Evolutionary conservation across 179 eudicot genomes (phyloP).

Genomic region (Actinidia polygama): DNA sequence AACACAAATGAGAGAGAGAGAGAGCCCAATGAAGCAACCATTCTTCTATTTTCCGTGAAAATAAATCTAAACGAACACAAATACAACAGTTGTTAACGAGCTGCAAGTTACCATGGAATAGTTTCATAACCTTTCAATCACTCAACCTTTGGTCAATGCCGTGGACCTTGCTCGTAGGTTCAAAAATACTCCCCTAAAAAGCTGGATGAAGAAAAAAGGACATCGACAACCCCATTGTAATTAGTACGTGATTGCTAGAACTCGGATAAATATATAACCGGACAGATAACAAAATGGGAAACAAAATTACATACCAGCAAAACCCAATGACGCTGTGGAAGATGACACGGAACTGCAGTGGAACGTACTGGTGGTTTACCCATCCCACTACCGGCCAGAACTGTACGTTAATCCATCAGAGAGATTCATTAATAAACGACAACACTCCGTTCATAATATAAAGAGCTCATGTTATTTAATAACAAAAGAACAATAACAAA

Average conservation of each 20-base stretch:
- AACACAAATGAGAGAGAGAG: background rate
- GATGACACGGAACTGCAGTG: conserved; percentile 86
- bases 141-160: conserved; percentile 45
- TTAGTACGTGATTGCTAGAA: background rate
- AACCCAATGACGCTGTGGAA: conserved; percentile 77
- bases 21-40: background rate
- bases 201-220: background rate
- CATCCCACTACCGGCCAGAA: conserved; percentile 94
- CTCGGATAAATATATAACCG: background rate
- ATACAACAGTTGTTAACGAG: background rate
- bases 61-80: background rate
- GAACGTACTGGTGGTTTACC: conserved; percentile 87
- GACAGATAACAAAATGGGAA: background rate
- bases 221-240: background rate
- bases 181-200: conserved; percentile 79
- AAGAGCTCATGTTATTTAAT: background rate
- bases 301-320: conserved; percentile 61
- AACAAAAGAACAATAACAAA: background rate
- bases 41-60: background rate
- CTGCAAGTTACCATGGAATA: background rate
- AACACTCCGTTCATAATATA: background rate
- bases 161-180: conserved; percentile 72
- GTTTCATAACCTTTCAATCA: background rate
- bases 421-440: background rate
- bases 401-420: conserved; percentile 41